A percentile compares a stretch with the other conserved stretches of the same genome.
Conservation (phyloP, 345 rosid species). For the Jatropha curcas region DNA sequence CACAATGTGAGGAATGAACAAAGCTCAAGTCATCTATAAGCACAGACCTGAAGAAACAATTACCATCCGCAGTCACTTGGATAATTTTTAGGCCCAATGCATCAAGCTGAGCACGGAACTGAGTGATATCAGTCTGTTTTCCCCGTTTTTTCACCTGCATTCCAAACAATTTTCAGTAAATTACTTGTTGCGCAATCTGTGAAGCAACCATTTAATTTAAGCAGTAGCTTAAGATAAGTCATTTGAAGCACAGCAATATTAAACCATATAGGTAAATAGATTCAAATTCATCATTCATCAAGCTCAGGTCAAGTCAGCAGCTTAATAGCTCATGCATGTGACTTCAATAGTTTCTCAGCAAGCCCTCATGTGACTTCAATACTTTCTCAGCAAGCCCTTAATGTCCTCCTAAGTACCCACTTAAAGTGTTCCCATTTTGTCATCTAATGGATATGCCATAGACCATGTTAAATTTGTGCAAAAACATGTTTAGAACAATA, state of each 20-base stretch:
- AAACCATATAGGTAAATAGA: background rate
- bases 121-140: conserved; percentile 63
- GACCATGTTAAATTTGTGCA: background rate
- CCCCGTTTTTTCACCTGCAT: conserved; percentile 67
- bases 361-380: background rate
- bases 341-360: background rate
- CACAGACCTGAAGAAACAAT: conserved; percentile 94
- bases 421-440: background rate
- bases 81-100: conserved; percentile 67
- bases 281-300: conserved; percentile 2
- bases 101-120: conserved; percentile 67
- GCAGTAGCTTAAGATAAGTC: background rate
- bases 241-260: background rate
- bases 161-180: conserved; percentile 12
- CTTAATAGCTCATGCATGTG: background rate
- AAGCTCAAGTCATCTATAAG: conserved; percentile 10
- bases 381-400: background rate
- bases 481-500: background rate
- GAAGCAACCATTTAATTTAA: conserved; percentile 5
- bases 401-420: background rate
- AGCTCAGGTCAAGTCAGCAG: background rate
- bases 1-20: background rate
- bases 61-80: conserved; percentile 87
- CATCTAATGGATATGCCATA: background rate
- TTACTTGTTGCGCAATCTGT: background rate